These are phyloP conservation scores for Sporodiniella umbellata DNA, from an alignment of 371 early-diverging fungal genomes.

Conservation along the genomic window DNA sequence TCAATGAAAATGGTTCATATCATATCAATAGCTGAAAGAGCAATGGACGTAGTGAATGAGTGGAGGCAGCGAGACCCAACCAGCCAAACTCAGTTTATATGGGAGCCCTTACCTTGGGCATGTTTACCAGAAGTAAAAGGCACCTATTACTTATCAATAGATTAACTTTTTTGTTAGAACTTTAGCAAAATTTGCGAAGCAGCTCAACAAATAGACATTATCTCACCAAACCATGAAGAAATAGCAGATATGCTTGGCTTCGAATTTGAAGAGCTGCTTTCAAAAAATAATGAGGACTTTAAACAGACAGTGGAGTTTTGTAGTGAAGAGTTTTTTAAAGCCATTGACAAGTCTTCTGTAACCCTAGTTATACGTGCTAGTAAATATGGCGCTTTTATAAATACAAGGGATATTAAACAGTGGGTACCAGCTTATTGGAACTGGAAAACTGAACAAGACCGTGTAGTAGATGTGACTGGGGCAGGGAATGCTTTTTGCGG, in stretches of 20 bases:
- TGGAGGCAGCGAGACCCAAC: slow-evolving; percentile 26
- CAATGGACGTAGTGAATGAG: slow-evolving; percentile 27
- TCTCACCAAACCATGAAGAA: slow-evolving; percentile 36
- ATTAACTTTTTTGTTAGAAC: slow-evolving; percentile 3
- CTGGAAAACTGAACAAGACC: slow-evolving; percentile 3
- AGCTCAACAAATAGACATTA: slow-evolving; percentile 8
- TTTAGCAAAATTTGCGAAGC: slow-evolving; percentile 8
- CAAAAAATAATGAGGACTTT: slow-evolving; percentile 2
- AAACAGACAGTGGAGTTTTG: slow-evolving; percentile 9
- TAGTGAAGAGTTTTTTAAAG: slow-evolving; percentile 2
- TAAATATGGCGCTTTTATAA: slow-evolving; percentile 26
- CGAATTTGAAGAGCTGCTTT: not conserved
- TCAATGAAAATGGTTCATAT: slow-evolving; percentile 32
- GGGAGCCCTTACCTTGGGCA: slow-evolving; percentile 49
- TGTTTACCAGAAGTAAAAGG: slow-evolving; percentile 32
- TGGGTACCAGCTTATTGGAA: slow-evolving; percentile 44
- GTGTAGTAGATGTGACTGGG: slow-evolving; percentile 42
- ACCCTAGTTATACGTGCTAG: slow-evolving; percentile 29
- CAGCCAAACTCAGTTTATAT: slow-evolving; percentile 21
- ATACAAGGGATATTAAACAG: not conserved
- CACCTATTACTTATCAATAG: not conserved
- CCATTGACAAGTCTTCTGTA: not conserved
- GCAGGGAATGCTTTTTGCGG: slow-evolving; percentile 52
- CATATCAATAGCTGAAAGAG: slow-evolving; percentile 40
- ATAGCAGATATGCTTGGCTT: slow-evolving; percentile 18